Evolutionary conservation across 1,284 basidiomycete species (phyloP).

Genomic region (Sanguinoderma infundibulare): DNA sequence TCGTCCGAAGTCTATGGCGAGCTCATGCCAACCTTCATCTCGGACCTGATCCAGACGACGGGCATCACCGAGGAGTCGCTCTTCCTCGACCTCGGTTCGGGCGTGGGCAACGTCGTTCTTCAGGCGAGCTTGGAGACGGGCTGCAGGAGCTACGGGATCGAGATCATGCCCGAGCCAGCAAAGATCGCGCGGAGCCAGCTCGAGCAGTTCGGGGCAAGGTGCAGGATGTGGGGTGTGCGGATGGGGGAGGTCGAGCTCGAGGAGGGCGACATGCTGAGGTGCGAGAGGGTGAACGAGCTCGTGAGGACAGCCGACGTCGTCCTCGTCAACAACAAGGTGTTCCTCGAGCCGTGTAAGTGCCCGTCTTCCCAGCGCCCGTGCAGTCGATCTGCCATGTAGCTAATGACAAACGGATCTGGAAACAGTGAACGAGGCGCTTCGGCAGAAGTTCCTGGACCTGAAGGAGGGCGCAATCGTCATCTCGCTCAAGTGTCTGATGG

Average conservation of each 20-base stretch:
- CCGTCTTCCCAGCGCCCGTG: background rate
- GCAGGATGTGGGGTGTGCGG: conserved; percentile 76
- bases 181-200: conserved; percentile 65
- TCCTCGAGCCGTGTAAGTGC: conserved; percentile 64
- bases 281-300: conserved; percentile 60
- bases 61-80: conserved; percentile 63
- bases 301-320: conserved; percentile 75
- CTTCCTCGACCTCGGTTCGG: conserved; percentile 79
- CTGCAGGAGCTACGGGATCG: conserved; percentile 74
- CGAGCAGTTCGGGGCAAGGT: conserved; percentile 64
- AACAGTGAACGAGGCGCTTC: conserved; percentile 77
- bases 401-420: background rate
- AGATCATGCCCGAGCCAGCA: conserved; percentile 67
- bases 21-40: conserved; percentile 69
- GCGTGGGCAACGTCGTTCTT: conserved; percentile 78
- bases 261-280: conserved; percentile 74
- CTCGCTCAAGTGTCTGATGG: conserved; percentile 74
- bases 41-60: conserved; percentile 64
- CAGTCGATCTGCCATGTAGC: background rate
- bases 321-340: conserved; percentile 81
- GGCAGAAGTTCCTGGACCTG: conserved; percentile 76
- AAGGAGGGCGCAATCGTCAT: conserved; percentile 82
- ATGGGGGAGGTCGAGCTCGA: conserved; percentile 73
- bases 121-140: conserved; percentile 79
- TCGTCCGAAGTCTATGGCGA: conserved; percentile 80